Evolutionary conservation across 352 stramenopile species (phyloP).

Genomic region (Aphanomyces astaci): DNA sequence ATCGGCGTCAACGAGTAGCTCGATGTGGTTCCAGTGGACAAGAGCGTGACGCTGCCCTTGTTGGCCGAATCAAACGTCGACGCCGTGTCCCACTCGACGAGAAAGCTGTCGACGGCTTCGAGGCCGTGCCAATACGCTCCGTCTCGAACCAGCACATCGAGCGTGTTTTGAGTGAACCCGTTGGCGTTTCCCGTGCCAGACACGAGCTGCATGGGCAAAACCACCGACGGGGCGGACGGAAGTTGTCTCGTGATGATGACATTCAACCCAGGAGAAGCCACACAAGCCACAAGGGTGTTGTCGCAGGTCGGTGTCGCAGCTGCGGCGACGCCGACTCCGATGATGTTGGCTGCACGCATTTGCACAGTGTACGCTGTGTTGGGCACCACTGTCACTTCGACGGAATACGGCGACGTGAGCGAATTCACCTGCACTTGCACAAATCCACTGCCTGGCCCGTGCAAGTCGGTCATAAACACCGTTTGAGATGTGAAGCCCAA

Average conservation of each 20-base stretch:
- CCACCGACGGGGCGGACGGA: slow-evolving; percentile 36
- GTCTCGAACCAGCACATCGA: slow-evolving; percentile 58
- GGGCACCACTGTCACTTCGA: slow-evolving; percentile 26
- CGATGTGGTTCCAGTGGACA: slow-evolving; percentile 29
- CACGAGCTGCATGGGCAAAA: slow-evolving; percentile 42
- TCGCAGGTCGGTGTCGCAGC: slow-evolving; percentile 83
- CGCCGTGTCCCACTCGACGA: slow-evolving; percentile 84
- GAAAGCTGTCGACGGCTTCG: slow-evolving; percentile 77
- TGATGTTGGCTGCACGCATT: slow-evolving; percentile 76
- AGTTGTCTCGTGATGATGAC: slow-evolving; percentile 57
- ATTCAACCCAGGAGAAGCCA: slow-evolving; percentile 27
- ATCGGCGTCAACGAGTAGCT: slow-evolving; percentile 34
- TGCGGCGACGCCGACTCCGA: slow-evolving; percentile 54
- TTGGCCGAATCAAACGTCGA: slow-evolving; percentile 46
- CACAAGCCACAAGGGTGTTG: slow-evolving; percentile 73
- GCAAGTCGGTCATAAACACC: slow-evolving; percentile 38
- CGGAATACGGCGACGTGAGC: slow-evolving; percentile 14
- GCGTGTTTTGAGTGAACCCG: slow-evolving; percentile 53
- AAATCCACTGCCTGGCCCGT: slow-evolving; percentile 41
- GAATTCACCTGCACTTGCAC: slow-evolving; percentile 25
- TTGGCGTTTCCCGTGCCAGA: slow-evolving; percentile 38
- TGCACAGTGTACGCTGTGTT: slow-evolving; percentile 70
- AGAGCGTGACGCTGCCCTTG: slow-evolving; percentile 35
- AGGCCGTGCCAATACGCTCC: slow-evolving; percentile 62
- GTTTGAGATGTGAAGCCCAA: slow-evolving; percentile 38